phyloP scores from a whole-genome alignment of 345 rosid species.

The Geranium rotundifolium region DNA sequence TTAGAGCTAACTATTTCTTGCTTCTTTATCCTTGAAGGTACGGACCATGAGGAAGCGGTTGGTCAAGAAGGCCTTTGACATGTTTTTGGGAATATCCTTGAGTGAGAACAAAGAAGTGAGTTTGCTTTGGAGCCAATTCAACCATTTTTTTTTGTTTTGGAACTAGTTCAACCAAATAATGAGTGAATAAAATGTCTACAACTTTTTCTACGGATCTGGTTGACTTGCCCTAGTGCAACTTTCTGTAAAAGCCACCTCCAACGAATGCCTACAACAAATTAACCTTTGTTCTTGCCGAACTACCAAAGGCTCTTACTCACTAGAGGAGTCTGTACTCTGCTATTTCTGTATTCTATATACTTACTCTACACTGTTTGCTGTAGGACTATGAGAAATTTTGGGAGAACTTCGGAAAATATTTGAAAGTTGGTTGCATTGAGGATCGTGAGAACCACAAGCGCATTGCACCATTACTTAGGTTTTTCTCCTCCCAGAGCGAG shows the following conservation, averaged over 20 bases:
- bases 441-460: conserved; percentile 98
- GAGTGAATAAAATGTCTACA: no score
- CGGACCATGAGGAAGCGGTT: conserved; percentile 89
- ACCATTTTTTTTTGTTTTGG: not conserved
- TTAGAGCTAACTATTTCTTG: conserved; percentile 7
- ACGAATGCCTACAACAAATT: no score
- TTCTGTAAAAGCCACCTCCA: no score
- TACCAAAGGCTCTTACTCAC: no score
- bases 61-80: conserved; percentile 85
- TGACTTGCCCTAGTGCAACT: no score
- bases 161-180: not conserved
- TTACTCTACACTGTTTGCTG: conserved; percentile 4
- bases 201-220: no score
- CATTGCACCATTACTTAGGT: conserved; percentile 85
- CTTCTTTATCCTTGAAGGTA: conserved; percentile 39
- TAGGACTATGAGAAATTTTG: conserved; percentile 94
- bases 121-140: not conserved
- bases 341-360: no score
- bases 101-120: conserved; percentile 84
- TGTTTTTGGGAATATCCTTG: conserved; percentile 84
- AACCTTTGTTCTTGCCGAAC: no score
- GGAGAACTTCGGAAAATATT: conserved; percentile 79
- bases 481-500: conserved; percentile 95
- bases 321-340: not conserved
- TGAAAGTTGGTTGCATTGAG: conserved; percentile 91